Percentiles rank a stretch among this genome's conserved stretches.
These are phyloP conservation scores for Neodidymelliopsis sp. DNA, from an alignment of 2,329 filamentous ascomycete genomes.

Conservation along the genomic window DNA sequence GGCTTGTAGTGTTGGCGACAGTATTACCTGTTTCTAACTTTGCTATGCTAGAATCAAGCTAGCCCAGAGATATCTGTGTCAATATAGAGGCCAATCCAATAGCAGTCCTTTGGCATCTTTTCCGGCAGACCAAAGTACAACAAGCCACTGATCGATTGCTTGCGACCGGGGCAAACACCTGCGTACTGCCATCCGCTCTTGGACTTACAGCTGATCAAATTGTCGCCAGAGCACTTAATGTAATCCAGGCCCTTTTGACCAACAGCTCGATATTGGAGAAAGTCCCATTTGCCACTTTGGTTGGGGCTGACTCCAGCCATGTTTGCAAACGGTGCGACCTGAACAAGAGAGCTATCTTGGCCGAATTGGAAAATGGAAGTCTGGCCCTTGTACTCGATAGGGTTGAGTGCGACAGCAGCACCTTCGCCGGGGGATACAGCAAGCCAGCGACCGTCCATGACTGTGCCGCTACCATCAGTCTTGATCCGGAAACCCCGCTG, in stretches of 20 bases:
- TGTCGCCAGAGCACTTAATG: slow-evolving; percentile 9
- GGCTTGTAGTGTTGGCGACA: no score
- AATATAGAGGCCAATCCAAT: slow-evolving; percentile 6
- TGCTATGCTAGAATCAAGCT: no score
- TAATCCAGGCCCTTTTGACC: neutral
- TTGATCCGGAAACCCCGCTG: slow-evolving; percentile 6
- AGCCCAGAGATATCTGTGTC: slow-evolving; percentile 1
- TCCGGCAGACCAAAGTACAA: slow-evolving; percentile 8
- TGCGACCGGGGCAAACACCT: slow-evolving; percentile 1
- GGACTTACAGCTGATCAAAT: neutral
- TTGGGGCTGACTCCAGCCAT: slow-evolving; percentile 10
- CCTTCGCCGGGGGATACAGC: slow-evolving; percentile 7
- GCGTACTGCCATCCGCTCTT: slow-evolving; percentile 6
- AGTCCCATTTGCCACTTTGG: slow-evolving; percentile 3
- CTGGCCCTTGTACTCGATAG: slow-evolving; percentile 1
- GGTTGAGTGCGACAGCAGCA: slow-evolving; percentile 7
- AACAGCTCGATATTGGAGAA: slow-evolving; percentile 8
- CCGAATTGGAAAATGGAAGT: slow-evolving; percentile 4
- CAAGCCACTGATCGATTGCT: slow-evolving; percentile 9
- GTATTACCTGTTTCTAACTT: no score
- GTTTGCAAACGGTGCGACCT: neutral
- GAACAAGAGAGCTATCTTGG: neutral
- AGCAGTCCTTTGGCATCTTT: slow-evolving; percentile 4
- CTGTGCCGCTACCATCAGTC: slow-evolving; percentile 1
- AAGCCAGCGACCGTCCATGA: slow-evolving; percentile 4